phyloP scores from a whole-genome alignment of 805 yeast species.

The Cyberlindnera americana region DNA sequence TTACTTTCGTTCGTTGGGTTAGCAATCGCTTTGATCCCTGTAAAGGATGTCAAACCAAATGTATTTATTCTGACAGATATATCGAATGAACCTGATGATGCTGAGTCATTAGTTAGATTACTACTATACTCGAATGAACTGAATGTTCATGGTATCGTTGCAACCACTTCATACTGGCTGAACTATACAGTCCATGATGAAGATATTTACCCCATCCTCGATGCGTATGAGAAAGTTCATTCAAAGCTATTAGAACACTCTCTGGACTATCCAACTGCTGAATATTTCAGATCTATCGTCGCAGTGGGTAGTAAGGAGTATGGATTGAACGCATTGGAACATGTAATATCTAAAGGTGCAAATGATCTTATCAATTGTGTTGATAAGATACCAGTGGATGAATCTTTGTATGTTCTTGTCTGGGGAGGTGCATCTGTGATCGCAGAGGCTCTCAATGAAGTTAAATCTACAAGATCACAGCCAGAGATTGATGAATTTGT shows the following conservation, averaged over 20 bases:
- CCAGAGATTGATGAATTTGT: conserved; percentile 9
- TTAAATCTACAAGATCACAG: conserved; percentile 16
- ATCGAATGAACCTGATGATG: conserved; percentile 32
- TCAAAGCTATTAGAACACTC: conserved; percentile 28
- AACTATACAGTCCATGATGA: conserved; percentile 30
- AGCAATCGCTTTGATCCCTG: conserved; percentile 16
- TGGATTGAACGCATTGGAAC: conserved; percentile 24
- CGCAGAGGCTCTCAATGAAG: conserved; percentile 30
- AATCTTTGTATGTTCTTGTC: conserved; percentile 23
- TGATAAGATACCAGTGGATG: conserved; percentile 19
- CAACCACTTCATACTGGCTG: conserved; percentile 33
- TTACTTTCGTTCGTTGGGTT: too few relatives aligned
- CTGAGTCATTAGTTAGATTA: conserved; percentile 30
- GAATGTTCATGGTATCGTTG: conserved; percentile 29
- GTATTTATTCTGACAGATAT: conserved; percentile 32
- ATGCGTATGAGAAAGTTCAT: conserved; percentile 29
- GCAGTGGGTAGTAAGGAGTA: conserved; percentile 26
- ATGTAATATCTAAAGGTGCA: conserved; percentile 27
- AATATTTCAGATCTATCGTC: conserved; percentile 27
- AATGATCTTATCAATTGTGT: conserved; percentile 23
- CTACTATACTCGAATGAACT: conserved; percentile 31
- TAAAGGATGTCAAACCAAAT: conserved; percentile 29
- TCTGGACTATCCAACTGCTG: conserved; percentile 26
- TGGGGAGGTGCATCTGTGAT: conserved; percentile 33
- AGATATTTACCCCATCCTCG: conserved; percentile 30